Evolutionary conservation across 2,329 filamentous ascomycete species (phyloP).

Genomic region (Pseudogymnoascus sp.): DNA sequence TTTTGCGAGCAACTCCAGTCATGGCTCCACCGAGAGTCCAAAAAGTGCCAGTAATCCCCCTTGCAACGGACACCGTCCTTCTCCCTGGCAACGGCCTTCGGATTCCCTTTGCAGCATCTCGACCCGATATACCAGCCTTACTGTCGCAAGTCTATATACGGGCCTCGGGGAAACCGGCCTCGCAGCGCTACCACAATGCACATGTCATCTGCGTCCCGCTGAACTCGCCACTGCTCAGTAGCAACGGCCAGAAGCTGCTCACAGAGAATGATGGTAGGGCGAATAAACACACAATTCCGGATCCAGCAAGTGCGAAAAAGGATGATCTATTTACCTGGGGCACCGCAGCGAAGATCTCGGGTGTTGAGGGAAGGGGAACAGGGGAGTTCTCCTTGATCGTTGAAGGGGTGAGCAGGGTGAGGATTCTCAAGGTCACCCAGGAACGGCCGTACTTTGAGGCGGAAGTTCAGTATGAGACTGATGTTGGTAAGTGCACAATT

Average conservation of each 20-base stretch:
- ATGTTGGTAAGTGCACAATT: constrained; percentile 46
- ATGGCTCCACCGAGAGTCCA: constrained; percentile 14
- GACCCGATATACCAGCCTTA: constrained; percentile 80
- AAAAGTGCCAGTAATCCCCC: constrained; percentile 66
- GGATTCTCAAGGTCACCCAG: constrained; percentile 63
- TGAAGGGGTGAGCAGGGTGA: constrained; percentile 72
- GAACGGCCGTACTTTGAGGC: constrained; percentile 83
- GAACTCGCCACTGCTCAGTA: constrained; percentile 63
- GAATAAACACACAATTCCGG: constrained; percentile 9
- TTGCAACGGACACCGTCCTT: constrained; percentile 72
- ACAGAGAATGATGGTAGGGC: constrained; percentile 42
- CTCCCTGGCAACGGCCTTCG: constrained; percentile 79
- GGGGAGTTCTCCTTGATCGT: constrained; percentile 78
- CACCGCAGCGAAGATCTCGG: constrained; percentile 69
- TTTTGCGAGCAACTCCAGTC: not conserved
- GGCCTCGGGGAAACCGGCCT: constrained; percentile 58
- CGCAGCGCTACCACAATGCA: constrained; percentile 56
- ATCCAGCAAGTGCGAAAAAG: constrained; percentile 50
- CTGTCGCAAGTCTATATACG: constrained; percentile 78
- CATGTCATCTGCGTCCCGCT: constrained; percentile 84
- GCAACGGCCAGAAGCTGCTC: constrained; percentile 68
- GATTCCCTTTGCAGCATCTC: constrained; percentile 68
- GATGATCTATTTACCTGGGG: constrained; percentile 76
- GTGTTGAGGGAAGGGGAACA: constrained; percentile 65
- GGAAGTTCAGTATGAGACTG: constrained; percentile 62